Evolutionary conservation across 2,329 filamentous ascomycete species (phyloP).

Genomic region (Penicillium sp.): DNA sequence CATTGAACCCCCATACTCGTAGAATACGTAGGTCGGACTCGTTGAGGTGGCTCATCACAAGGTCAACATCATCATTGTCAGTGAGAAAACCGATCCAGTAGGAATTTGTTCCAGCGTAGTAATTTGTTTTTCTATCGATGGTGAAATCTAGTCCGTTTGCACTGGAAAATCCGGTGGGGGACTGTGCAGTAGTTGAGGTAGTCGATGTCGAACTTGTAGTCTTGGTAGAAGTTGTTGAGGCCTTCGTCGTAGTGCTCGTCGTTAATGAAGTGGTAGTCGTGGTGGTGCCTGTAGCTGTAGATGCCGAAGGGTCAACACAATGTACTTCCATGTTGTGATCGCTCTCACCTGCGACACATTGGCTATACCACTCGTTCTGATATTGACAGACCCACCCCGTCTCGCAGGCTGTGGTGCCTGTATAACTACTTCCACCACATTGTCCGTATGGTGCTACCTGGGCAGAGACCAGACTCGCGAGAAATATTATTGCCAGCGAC

Average conservation of each 20-base stretch:
- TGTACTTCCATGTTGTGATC: background rate
- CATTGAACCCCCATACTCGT: conserved; percentile 58
- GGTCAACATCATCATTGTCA: conserved; percentile 51
- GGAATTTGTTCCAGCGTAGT: conserved; percentile 53
- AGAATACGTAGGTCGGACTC: conserved; percentile 52
- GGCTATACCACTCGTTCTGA: conserved; percentile 25
- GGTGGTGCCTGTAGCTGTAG: background rate
- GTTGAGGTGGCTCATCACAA: conserved; percentile 32
- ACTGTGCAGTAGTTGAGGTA: conserved; percentile 5
- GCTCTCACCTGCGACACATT: conserved; percentile 18
- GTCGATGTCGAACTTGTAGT: background rate
- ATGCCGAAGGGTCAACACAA: background rate
- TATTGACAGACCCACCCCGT: conserved; percentile 17
- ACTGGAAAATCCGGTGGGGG: conserved; percentile 20
- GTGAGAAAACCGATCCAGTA: conserved; percentile 56
- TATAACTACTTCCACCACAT: conserved; percentile 18
- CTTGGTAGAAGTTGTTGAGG: background rate
- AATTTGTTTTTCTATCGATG: conserved; percentile 42
- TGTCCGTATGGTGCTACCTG: conserved; percentile 21
- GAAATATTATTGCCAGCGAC: conserved; percentile 11
- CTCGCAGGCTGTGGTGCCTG: conserved; percentile 14
- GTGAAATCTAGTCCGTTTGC: conserved; percentile 35
- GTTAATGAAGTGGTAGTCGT: background rate
- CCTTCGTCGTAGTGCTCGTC: background rate
- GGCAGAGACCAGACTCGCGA: conserved; percentile 22